These are phyloP conservation scores for Salmacisia buchloeana DNA, from an alignment of 1,284 basidiomycete species.

Conservation along the genomic window DNA sequence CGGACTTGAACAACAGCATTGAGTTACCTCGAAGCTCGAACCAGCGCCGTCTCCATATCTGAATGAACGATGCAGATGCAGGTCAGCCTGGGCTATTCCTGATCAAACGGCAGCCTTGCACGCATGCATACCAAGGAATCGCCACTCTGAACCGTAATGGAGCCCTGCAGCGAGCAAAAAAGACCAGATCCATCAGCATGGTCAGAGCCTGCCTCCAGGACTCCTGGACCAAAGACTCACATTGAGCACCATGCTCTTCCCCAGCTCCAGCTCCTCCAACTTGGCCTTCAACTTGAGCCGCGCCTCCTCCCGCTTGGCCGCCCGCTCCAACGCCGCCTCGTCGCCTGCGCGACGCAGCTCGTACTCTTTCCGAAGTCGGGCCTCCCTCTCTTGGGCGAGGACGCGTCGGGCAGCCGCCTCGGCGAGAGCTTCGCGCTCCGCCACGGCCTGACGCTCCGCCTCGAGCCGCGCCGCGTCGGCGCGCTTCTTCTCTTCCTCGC, in stretches of 20 bases:
- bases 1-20: conserved; percentile 1
- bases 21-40: conserved; percentile 4
- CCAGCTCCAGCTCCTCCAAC: neutral
- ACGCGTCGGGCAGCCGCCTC: neutral
- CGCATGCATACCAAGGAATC: neutral
- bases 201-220: too few relatives aligned
- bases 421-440: neutral
- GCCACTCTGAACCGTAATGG: neutral
- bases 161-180: neutral
- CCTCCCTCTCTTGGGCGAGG: neutral
- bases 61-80: neutral
- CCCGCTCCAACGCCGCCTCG: neutral
- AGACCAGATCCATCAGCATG: neutral
- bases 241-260: neutral
- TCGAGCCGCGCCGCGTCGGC: neutral
- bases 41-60: conserved; percentile 8
- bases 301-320: neutral
- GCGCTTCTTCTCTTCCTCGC: neutral
- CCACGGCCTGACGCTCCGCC: neutral
- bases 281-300: neutral
- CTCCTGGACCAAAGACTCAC: neutral
- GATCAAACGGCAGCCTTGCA: too few relatives aligned
- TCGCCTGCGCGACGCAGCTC: neutral
- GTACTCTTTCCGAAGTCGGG: neutral
- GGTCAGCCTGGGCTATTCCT: too few relatives aligned